Evolutionary conservation across 78 protist genomes (phyloP).

Genomic region (Diacronema lutheri): DNA sequence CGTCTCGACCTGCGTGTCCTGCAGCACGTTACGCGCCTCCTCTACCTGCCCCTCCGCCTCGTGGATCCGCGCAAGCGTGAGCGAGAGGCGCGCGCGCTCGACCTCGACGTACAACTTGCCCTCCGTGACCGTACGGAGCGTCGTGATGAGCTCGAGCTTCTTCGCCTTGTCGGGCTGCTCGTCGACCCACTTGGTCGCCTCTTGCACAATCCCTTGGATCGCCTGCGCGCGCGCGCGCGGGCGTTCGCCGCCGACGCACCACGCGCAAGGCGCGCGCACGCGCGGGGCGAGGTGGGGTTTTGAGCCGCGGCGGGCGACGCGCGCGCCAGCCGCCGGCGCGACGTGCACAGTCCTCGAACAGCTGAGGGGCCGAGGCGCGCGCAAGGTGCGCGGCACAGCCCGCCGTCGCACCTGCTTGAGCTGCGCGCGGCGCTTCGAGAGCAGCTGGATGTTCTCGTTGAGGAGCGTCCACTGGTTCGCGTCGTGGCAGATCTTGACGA

Average conservation of each 20-base stretch:
- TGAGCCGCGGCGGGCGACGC: neutral
- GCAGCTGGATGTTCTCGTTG: constrained; percentile 14
- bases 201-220: constrained; percentile 29
- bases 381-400: too few species aligned
- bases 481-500: constrained; percentile 25
- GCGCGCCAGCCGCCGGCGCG: too few species aligned
- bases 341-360: too few species aligned
- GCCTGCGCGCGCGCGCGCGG: neutral
- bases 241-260: too few species aligned
- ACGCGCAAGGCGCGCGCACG: neutral
- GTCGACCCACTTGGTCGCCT: constrained; percentile 7
- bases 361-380: too few species aligned
- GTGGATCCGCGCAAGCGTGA: constrained; percentile 51
- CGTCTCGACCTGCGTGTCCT: constrained; percentile 71
- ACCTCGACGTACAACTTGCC: constrained; percentile 69
- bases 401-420: constrained; percentile 29
- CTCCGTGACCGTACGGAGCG: constrained; percentile 35
- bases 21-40: constrained; percentile 65
- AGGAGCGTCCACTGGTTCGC: constrained; percentile 13
- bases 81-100: constrained; percentile 76
- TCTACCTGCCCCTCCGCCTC: constrained; percentile 69
- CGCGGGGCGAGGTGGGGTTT: neutral
- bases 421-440: constrained; percentile 45
- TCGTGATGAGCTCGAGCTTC: constrained; percentile 40
- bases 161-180: neutral